Conservation (phyloP, 1,284 basidiomycete genomes). For the Cryptococcus sp. region DNA sequence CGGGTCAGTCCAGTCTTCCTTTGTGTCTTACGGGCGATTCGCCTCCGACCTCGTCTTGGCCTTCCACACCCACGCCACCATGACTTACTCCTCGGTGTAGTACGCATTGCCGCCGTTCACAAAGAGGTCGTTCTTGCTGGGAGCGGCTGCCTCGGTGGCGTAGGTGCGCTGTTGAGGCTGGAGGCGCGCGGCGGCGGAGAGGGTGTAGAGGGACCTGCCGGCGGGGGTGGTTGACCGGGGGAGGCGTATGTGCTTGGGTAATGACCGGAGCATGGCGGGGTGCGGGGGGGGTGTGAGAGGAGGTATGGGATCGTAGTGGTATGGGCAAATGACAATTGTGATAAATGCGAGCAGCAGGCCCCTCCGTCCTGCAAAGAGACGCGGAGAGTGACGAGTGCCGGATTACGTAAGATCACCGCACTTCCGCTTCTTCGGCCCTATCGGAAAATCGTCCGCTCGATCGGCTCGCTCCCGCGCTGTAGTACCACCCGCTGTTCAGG, state of each 20-base stretch:
- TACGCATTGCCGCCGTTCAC: conserved; percentile 89
- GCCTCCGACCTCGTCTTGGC: neutral
- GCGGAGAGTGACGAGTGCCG: no score
- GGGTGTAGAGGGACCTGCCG: conserved; percentile 7
- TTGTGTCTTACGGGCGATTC: neutral
- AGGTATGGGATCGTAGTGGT: neutral
- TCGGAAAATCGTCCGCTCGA: no score
- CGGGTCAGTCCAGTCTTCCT: conserved; percentile 10
- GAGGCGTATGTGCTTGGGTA: conserved; percentile 23
- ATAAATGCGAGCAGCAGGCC: no score
- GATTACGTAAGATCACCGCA: no score
- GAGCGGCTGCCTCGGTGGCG: conserved; percentile 41
- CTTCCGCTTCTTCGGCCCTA: no score
- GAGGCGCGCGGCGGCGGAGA: conserved; percentile 2
- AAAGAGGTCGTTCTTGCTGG: conserved; percentile 57
- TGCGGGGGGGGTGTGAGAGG: neutral
- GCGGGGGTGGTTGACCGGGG: conserved; percentile 6
- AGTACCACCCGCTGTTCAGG: no score
- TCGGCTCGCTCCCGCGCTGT: no score
- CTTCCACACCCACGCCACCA: no score
- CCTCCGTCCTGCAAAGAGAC: no score
- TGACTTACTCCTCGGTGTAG: conserved; percentile 76
- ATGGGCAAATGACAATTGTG: neutral
- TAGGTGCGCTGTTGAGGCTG: conserved; percentile 21
- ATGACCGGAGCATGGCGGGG: conserved; percentile 29